phyloP scores from a whole-genome alignment of 495 filamentous ascomycete genomes.

The Tuber aestivum region DNA sequence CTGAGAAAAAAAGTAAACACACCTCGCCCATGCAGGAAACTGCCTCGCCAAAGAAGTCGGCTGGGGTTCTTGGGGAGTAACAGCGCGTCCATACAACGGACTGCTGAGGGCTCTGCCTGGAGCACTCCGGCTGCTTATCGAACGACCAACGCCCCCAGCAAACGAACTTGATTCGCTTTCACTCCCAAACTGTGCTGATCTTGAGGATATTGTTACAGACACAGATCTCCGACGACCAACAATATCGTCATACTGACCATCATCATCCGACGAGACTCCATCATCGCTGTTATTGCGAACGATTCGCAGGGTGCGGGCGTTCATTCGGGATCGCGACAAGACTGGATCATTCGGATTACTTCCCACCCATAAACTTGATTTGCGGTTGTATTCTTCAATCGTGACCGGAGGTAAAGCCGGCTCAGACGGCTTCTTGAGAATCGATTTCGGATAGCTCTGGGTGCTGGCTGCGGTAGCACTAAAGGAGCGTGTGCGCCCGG shows the following conservation, averaged over 20 bases:
- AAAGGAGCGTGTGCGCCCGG: slow-evolving; percentile 9
- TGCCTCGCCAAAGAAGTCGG: slow-evolving; percentile 30
- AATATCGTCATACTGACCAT: slow-evolving; percentile 10
- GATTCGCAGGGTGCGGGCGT: slow-evolving; percentile 34
- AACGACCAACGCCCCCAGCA: neutral
- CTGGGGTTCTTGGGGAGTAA: neutral
- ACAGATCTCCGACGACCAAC: slow-evolving; percentile 20
- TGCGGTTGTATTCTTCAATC: slow-evolving; percentile 36
- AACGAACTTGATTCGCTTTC: slow-evolving; percentile 12
- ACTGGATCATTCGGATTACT: slow-evolving; percentile 17
- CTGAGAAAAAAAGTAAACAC: slow-evolving; percentile 11
- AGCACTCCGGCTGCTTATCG: neutral
- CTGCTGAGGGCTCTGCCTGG: neutral
- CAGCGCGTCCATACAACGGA: slow-evolving; percentile 2
- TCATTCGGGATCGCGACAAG: slow-evolving; percentile 29
- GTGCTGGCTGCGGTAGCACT: slow-evolving; percentile 11
- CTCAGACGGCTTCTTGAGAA: slow-evolving; percentile 27
- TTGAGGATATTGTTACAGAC: slow-evolving; percentile 15
- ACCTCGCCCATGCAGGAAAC: slow-evolving; percentile 39
- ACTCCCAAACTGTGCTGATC: slow-evolving; percentile 13
- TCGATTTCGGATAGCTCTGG: slow-evolving; percentile 34
- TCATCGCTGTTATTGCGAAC: slow-evolving; percentile 28
- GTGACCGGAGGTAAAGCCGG: slow-evolving; percentile 34
- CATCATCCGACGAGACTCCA: slow-evolving; percentile 9
- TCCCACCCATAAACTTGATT: slow-evolving; percentile 39